Conservation (phyloP, 148 eudicot species). For the Fagopyrum tataricum region DNA sequence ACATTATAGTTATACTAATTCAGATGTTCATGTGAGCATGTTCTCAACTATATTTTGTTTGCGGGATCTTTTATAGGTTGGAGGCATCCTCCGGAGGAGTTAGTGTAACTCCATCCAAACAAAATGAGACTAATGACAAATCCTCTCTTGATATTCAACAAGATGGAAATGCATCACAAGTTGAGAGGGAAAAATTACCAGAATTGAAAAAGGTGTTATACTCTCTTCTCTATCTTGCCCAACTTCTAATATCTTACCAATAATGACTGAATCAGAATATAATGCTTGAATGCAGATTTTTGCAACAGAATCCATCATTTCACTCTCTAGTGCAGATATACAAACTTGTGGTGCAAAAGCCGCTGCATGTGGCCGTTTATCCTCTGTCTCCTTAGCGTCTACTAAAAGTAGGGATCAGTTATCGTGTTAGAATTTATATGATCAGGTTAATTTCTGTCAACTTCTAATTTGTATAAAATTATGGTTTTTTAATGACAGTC, state of each 20-base stretch:
- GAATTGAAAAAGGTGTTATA: neutral
- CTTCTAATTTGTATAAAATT: neutral
- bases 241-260: neutral
- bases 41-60: neutral
- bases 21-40: neutral
- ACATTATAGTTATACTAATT: neutral
- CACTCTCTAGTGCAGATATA: slow-evolving; percentile 52
- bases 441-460: neutral
- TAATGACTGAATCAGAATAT: neutral
- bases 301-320: slow-evolving; percentile 43
- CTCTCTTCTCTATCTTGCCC: neutral
- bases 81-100: slow-evolving; percentile 75
- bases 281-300: slow-evolving; percentile 35
- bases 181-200: neutral
- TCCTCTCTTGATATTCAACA: slow-evolving; percentile 25
- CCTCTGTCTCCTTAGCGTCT: slow-evolving; percentile 63
- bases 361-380: slow-evolving; percentile 74
- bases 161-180: neutral
- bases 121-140: slow-evolving; percentile 20
- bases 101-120: slow-evolving; percentile 34
- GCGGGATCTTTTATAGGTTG: slow-evolving; percentile 38
- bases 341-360: slow-evolving; percentile 84
- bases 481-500: slow-evolving; percentile 36
- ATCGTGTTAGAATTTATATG: neutral
- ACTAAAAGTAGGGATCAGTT: slow-evolving; percentile 42